Evolutionary conservation across 805 yeast species (phyloP).

Genomic region (Yamadazyma nakazawae): DNA sequence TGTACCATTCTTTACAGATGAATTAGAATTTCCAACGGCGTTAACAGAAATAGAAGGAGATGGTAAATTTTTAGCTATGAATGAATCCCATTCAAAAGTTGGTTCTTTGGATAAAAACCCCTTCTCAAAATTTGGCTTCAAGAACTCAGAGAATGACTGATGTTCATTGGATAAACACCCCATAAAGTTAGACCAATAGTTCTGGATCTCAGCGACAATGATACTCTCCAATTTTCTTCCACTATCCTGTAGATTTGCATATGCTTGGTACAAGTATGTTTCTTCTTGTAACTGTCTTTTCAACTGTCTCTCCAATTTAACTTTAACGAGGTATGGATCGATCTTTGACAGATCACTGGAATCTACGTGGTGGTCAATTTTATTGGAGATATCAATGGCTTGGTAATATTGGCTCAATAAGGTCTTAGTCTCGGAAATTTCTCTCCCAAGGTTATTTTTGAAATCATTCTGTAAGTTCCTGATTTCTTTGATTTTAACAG

Average conservation of each 20-base stretch:
- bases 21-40: slow-evolving; percentile 25
- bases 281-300: slow-evolving; percentile 79
- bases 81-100: slow-evolving; percentile 84
- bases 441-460: slow-evolving; percentile 68
- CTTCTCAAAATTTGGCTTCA: slow-evolving; percentile 55
- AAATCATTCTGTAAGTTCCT: slow-evolving; percentile 80
- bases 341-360: slow-evolving; percentile 37
- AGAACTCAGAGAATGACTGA: slow-evolving; percentile 61
- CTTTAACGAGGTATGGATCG: slow-evolving; percentile 81
- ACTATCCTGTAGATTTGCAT: slow-evolving; percentile 77
- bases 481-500: slow-evolving; percentile 84
- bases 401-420: slow-evolving; percentile 49
- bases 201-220: slow-evolving; percentile 82
- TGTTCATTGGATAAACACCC: slow-evolving; percentile 70
- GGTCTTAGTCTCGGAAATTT: slow-evolving; percentile 37
- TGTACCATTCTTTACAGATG: slow-evolving; percentile 30
- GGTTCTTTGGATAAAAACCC: slow-evolving; percentile 73
- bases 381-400: slow-evolving; percentile 63
- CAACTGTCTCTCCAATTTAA: slow-evolving; percentile 71
- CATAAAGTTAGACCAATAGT: slow-evolving; percentile 70
- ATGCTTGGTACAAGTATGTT: slow-evolving; percentile 84
- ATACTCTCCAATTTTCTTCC: slow-evolving; percentile 85
- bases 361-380: slow-evolving; percentile 24
- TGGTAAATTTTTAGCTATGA: slow-evolving; percentile 62
- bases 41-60: slow-evolving; percentile 24